Percentiles rank a stretch among this genome's conserved stretches.
phyloP scores from a whole-genome alignment of 1,284 basidiomycete genomes.

The Pseudozyma tsukubaensis region DNA sequence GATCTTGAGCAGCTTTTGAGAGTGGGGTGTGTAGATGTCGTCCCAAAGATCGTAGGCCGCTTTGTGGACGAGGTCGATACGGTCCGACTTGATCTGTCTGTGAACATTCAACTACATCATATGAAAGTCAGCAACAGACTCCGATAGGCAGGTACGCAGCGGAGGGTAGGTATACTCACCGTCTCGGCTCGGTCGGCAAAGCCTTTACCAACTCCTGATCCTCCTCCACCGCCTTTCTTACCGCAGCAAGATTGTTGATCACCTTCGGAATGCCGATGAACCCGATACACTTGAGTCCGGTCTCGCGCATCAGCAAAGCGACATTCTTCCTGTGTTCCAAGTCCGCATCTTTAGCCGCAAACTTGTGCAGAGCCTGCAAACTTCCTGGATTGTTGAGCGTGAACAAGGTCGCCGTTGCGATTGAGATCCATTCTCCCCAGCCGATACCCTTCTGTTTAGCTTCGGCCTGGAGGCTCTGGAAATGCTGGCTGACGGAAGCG shows the following conservation, averaged over 20 bases:
- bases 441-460: slow-evolving; percentile 75
- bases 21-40: slow-evolving; percentile 90
- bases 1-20: slow-evolving; percentile 87
- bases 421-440: slow-evolving; percentile 83
- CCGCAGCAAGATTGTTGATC: slow-evolving; percentile 68
- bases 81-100: slow-evolving; percentile 52
- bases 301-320: slow-evolving; percentile 89
- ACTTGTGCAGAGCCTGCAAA: slow-evolving; percentile 82
- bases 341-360: slow-evolving; percentile 73
- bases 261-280: slow-evolving; percentile 87
- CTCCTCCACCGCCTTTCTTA: slow-evolving; percentile 61
- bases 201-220: slow-evolving; percentile 55
- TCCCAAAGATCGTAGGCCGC: slow-evolving; percentile 75
- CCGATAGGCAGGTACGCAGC: too few species aligned
- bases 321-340: slow-evolving; percentile 74
- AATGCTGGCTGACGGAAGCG: slow-evolving; percentile 71
- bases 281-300: slow-evolving; percentile 90
- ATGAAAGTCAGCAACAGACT: background rate
- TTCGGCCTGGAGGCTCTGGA: slow-evolving; percentile 75
- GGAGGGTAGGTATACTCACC: slow-evolving; percentile 32
- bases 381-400: slow-evolving; percentile 84
- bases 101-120: background rate
- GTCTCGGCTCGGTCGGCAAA: slow-evolving; percentile 58
- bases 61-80: slow-evolving; percentile 40
- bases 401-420: slow-evolving; percentile 85